Conservation (phyloP, 345 rosid species). For the Populus pruinosa region DNA sequence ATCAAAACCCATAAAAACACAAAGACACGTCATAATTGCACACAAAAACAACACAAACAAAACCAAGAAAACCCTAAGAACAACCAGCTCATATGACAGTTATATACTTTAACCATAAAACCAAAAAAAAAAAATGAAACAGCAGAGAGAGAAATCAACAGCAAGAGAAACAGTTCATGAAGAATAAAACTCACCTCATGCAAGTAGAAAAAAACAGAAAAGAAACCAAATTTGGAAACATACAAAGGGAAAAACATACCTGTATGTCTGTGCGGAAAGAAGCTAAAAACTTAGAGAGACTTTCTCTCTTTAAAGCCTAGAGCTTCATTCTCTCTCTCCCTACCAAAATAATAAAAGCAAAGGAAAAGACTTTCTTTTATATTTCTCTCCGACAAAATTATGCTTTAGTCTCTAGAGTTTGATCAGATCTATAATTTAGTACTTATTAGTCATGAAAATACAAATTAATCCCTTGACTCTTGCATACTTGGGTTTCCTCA, state of each 20-base stretch:
- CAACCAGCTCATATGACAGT: slow-evolving; percentile 6
- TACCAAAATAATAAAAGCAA: background rate
- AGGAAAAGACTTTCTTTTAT: slow-evolving; percentile 5
- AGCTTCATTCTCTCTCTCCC: slow-evolving; percentile 11
- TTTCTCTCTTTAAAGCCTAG: slow-evolving; percentile 6
- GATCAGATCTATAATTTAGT: too few species aligned
- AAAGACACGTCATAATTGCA: slow-evolving; percentile 17
- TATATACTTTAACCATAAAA: background rate
- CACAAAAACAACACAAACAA: slow-evolving; percentile 10
- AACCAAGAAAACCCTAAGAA: slow-evolving; percentile 5
- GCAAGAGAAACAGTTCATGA: background rate
- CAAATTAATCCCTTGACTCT: background rate
- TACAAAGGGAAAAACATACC: slow-evolving; percentile 17
- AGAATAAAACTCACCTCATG: background rate
- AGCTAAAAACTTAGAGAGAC: background rate
- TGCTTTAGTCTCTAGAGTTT: background rate
- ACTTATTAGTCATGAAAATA: too few species aligned
- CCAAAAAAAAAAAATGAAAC: background rate
- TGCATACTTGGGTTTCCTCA: background rate
- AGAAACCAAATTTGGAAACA: background rate
- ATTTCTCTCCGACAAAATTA: background rate
- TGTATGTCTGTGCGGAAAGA: slow-evolving; percentile 4
- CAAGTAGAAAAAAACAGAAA: background rate
- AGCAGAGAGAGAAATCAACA: background rate
- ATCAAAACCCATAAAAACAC: slow-evolving; percentile 4